A percentile compares a stretch with the other conserved stretches of the same genome.
Evolutionary conservation across 768 basidiomycete genomes (phyloP).

Genomic region (Daedaleopsis nitida): DNA sequence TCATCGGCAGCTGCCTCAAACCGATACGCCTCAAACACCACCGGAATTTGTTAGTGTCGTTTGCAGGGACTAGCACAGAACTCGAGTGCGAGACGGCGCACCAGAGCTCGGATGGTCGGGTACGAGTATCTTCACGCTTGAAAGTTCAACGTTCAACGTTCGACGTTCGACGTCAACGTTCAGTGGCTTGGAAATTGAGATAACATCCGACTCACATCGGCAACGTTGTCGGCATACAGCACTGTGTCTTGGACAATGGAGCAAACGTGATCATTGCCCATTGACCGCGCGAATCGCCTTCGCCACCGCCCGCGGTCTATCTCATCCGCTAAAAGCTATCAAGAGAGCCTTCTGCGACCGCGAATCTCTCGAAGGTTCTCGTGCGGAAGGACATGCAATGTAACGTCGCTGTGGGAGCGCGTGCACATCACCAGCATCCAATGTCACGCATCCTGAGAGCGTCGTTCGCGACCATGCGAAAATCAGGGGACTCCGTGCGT

Average conservation of each 20-base stretch:
- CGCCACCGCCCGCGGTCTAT: no score
- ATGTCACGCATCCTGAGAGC: background rate
- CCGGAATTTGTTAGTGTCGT: no score
- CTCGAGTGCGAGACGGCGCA: no score
- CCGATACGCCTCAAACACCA: no score
- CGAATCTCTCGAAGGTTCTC: no score
- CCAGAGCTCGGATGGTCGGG: no score
- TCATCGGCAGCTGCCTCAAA: no score
- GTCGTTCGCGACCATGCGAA: slow-evolving; percentile 2
- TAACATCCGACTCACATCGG: background rate
- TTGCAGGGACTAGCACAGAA: no score
- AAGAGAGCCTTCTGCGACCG: no score
- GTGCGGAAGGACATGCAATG: background rate
- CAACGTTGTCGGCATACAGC: background rate
- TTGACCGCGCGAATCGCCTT: no score
- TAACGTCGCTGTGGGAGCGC: background rate
- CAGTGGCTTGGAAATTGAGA: background rate
- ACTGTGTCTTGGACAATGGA: no score
- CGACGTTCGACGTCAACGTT: background rate
- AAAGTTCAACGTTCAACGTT: background rate
- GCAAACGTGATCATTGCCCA: background rate
- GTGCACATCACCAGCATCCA: background rate
- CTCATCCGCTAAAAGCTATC: no score
- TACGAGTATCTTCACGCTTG: background rate
- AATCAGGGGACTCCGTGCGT: background rate